Evolutionary conservation across 2,329 filamentous ascomycete genomes (phyloP).

Genomic region (Diaporthe eres): DNA sequence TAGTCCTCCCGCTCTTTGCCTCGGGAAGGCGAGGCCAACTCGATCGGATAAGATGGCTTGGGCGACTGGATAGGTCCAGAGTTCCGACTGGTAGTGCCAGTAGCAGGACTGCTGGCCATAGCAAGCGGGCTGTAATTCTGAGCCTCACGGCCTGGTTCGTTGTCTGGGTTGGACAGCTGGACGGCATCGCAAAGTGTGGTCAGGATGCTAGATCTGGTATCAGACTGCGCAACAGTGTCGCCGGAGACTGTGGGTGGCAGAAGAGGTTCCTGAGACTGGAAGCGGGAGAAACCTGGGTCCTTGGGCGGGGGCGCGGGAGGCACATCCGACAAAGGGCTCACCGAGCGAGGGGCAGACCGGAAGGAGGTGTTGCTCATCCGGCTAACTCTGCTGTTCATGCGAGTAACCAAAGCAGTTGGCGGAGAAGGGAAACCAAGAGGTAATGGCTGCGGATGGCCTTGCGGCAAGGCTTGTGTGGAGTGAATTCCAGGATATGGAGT

Average conservation of each 20-base stretch:
- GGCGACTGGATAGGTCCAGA: not conserved
- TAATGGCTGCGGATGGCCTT: not conserved
- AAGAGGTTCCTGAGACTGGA: conserved; percentile 6
- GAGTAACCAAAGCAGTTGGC: not conserved
- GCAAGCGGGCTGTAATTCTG: not conserved
- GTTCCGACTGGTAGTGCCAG: not conserved
- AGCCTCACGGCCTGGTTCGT: not conserved
- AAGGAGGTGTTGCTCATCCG: not conserved
- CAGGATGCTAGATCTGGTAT: conserved; percentile 10
- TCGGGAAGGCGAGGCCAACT: not conserved
- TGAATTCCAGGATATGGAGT: not conserved
- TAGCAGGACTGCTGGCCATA: not conserved
- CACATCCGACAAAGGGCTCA: not conserved
- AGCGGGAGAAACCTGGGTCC: not conserved
- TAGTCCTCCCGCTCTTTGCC: not conserved
- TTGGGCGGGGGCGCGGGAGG: conserved; percentile 1
- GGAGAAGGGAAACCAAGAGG: not conserved
- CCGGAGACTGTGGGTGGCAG: not conserved
- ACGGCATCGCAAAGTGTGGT: conserved; percentile 25
- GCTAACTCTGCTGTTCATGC: not conserved
- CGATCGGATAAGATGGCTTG: not conserved
- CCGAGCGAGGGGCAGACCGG: not conserved
- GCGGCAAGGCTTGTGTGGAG: not conserved
- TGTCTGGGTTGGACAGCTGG: not conserved
- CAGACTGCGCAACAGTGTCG: not conserved